Conservation (phyloP, 1,284 basidiomycete species). For the Porogramme epimiltina region DNA sequence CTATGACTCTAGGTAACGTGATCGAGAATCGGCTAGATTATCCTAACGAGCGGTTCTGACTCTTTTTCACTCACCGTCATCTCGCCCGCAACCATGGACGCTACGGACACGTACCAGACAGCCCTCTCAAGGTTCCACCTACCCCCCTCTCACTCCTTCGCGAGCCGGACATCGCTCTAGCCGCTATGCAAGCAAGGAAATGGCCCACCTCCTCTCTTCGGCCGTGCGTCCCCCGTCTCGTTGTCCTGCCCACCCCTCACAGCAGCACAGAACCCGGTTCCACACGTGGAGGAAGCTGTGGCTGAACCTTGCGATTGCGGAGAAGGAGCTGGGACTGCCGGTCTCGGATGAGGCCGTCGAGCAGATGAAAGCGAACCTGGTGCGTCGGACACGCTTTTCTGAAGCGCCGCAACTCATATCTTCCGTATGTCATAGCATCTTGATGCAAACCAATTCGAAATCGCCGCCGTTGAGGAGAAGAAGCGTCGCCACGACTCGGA, state of each 20-base stretch:
- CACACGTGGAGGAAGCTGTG: conserved; percentile 95
- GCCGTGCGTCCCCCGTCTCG: conserved; percentile 49
- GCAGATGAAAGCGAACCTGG: conserved; percentile 93
- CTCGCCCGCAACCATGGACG: conserved; percentile 49
- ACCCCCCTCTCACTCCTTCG: background rate
- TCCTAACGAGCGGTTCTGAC: too few species aligned
- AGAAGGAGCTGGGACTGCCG: conserved; percentile 92
- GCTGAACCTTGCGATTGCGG: conserved; percentile 95
- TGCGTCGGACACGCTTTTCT: too few species aligned
- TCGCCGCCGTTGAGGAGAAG: conserved; percentile 95
- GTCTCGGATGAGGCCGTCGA: conserved; percentile 91
- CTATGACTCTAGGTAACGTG: too few species aligned
- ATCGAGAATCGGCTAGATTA: too few species aligned
- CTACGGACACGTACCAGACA: conserved; percentile 71
- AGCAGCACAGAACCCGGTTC: conserved; percentile 80
- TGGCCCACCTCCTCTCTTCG: conserved; percentile 94
- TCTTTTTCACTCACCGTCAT: background rate
- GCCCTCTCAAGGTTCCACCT: conserved; percentile 67
- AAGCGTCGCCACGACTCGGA: conserved; percentile 98
- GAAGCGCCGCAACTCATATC: background rate
- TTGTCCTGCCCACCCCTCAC: background rate
- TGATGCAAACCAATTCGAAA: conserved; percentile 88
- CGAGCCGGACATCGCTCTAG: conserved; percentile 42
- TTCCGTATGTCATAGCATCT: conserved; percentile 54
- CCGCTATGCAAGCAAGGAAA: conserved; percentile 99